Percentiles rank a stretch among this genome's conserved stretches.
Evolutionary conservation across 352 stramenopile genomes (phyloP).

Genomic region (Phytophthora cactorum): DNA sequence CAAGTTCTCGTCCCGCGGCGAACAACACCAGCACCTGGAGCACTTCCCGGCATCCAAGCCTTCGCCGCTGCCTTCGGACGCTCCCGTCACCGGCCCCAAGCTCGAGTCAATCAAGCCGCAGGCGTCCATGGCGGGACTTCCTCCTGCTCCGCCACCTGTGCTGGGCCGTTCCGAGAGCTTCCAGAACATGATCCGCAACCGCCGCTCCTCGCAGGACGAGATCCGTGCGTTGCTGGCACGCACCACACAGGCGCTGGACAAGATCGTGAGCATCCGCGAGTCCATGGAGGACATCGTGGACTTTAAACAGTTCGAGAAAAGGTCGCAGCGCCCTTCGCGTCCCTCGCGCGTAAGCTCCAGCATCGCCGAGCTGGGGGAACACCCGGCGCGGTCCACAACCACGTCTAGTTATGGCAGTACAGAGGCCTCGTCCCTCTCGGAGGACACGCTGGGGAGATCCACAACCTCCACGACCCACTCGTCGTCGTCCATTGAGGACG

Average conservation of each 20-base stretch:
- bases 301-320: slow-evolving; percentile 81
- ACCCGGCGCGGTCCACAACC: slow-evolving; percentile 24
- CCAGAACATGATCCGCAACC: slow-evolving; percentile 34
- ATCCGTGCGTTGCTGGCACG: slow-evolving; percentile 75
- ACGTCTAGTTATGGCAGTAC: slow-evolving; percentile 69
- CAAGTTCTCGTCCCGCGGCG: slow-evolving; percentile 32
- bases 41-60: slow-evolving; percentile 14
- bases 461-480: slow-evolving; percentile 57
- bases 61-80: slow-evolving; percentile 11
- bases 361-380: slow-evolving; percentile 37
- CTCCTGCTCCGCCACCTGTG: slow-evolving; percentile 1
- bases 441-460: slow-evolving; percentile 47
- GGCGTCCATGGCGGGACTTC: slow-evolving; percentile 30
- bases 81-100: slow-evolving; percentile 23
- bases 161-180: slow-evolving; percentile 20
- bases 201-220: slow-evolving; percentile 68
- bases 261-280: slow-evolving; percentile 85
- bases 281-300: slow-evolving; percentile 85
- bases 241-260: slow-evolving; percentile 74
- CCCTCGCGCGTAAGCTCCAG: slow-evolving; percentile 43
- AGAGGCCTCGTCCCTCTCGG: slow-evolving; percentile 48
- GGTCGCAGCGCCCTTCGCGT: slow-evolving; percentile 28
- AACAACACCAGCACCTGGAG: slow-evolving; percentile 14
- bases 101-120: slow-evolving; percentile 39
- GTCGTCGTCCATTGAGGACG: slow-evolving; percentile 51